Conservation (phyloP, 495 filamentous ascomycete genomes). For the Beverwykella pulmonaria region DNA sequence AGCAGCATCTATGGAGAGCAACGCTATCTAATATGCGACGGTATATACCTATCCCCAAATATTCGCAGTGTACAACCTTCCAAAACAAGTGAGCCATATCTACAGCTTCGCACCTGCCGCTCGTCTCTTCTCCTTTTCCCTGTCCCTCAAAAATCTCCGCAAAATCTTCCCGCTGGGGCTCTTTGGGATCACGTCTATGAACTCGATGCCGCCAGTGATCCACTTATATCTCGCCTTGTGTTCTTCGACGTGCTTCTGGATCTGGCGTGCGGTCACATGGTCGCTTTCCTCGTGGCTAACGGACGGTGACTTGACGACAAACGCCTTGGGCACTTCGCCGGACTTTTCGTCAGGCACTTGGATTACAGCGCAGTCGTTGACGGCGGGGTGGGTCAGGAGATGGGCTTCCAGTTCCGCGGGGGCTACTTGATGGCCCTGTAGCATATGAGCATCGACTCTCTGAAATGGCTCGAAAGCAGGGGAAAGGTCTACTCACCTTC, state of each 20-base stretch:
- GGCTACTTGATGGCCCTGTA: slow-evolving; percentile 83
- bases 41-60: neutral
- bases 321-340: slow-evolving; percentile 87
- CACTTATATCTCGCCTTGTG: slow-evolving; percentile 89
- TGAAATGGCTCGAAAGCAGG: neutral
- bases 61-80: neutral
- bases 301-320: slow-evolving; percentile 71
- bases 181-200: slow-evolving; percentile 78
- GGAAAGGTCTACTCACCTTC: slow-evolving; percentile 60
- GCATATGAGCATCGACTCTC: neutral
- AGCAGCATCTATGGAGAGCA: neutral
- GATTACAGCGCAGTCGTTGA: slow-evolving; percentile 84
- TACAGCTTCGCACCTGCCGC: slow-evolving; percentile 46
- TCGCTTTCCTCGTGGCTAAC: slow-evolving; percentile 63
- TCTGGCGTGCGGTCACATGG: slow-evolving; percentile 60
- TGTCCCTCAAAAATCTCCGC: slow-evolving; percentile 75
- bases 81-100: neutral
- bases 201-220: slow-evolving; percentile 82
- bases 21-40: neutral
- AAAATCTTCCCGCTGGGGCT: slow-evolving; percentile 93
- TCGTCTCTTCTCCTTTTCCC: slow-evolving; percentile 70
- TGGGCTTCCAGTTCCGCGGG: slow-evolving; percentile 91
- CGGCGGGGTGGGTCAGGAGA: slow-evolving; percentile 76
- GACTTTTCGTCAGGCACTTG: slow-evolving; percentile 72
- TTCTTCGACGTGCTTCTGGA: slow-evolving; percentile 75